Evolutionary conservation across 2,329 filamentous ascomycete genomes (phyloP), one percentile per base, ranked within the genome.

Genomic region (Trichoderma simmonsii): DNA sequence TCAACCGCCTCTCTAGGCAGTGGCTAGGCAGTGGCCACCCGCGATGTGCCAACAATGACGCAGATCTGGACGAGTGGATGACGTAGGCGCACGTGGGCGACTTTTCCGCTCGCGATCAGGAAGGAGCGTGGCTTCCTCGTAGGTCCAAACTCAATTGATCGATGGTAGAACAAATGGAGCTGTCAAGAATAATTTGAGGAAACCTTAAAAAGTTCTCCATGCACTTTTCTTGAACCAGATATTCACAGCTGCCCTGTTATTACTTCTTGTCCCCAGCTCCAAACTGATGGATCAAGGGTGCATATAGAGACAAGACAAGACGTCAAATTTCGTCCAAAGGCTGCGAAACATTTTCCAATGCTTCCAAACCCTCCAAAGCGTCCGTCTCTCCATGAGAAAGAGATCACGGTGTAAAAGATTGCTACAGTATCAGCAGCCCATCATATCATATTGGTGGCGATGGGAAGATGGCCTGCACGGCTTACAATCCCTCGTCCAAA

Each of bases 11-110:
- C 28, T 48, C 54, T 54, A 39, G 62, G 36, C 15, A 39, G 36
- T 39, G 36, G 36, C 36, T 18, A 39, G 36, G 34, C 28, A 59
- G 60, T 28, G 30, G 21, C 21, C 11, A n/a, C 36, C 57, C 63
- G 70, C 32, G 56, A 71, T 66, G 70, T 62, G 54, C 48, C 34
- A 65, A 48, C 30, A 48, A 62, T 64, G 59, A 43, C 39, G 65
- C 59, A 67, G 34, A 34, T 28, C 3, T 9, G n/a, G 1, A 36
- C 26, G 34, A 61, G 60, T 62, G 57, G 30, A 73, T 73, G 72
- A 73, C 72, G 68, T 73, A 73, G 56, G 6, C 43, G 62, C 68
- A 64, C 61, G 51, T 71, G 69, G 30, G n/a, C 28, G 32, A 51
- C 24, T 34, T 7, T 71, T 30, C 36, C 26, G 61, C 32, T 59